Base-by-base conservation (phyloP, 192 early-diverging fungal species). In the Entomortierella lignicola region DNA sequence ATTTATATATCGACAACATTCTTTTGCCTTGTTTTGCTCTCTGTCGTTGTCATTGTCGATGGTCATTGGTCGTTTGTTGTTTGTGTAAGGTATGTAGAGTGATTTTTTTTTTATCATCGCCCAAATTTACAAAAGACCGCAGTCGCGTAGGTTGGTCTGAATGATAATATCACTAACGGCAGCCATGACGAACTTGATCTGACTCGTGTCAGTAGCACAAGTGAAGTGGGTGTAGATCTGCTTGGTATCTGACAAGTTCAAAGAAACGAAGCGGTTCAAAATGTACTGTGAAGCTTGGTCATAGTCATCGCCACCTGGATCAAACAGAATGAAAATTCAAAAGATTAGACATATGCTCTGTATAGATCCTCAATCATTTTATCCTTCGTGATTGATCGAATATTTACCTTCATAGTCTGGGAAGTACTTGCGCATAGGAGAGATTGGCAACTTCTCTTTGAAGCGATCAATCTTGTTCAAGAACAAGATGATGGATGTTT, bases 381-480 rank as follows among this genome's bases (percentile, higher is more conserved):
- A 7, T 10, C 34, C 34, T 37, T 37, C 34, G 10, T 37, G 34
- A 37, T 37, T 10, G 5, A 37, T 37, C 34, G 10, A 37, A 37
- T 37, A 37, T 10, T 2, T 71, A 75, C 80, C 84, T 47, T 79
- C 85, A 79, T 92, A 99, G 79, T 99, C 97, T 0, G 91, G 87
- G 87, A 99, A 99, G 83, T 93, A 99, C 58, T 93, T 91, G 31
- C 80, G 66, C 88, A 99, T 88, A 26, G 96, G 94, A 20, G 91
- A 93, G 41, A 84, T 82, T 32, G 89, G 89, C 57, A 99, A 84
- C 85, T 99, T 99, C 71, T 95, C 91, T 61, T 87, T 89, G 88
- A 99, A 97, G 29, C 96, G 86, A 87, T 99, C 97, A 68, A 99
- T 96, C 85, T 99, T 99, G 91, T 99, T 99, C 55, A 99, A 85